Conservation (phyloP, 768 basidiomycete genomes). For the Kwoniella botswanensis region DNA sequence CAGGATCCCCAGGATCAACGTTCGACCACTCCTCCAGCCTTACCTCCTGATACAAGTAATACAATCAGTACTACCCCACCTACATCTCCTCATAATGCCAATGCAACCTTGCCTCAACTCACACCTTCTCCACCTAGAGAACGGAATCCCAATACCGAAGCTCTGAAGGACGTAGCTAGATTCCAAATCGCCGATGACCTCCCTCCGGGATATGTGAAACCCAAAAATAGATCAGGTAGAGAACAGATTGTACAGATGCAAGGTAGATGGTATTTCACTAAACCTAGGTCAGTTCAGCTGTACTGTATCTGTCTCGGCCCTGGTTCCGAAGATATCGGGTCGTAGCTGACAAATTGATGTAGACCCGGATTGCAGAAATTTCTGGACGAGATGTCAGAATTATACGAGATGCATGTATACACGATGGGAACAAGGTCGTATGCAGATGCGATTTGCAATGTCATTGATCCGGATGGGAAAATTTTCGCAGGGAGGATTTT, state of each 20-base stretch:
- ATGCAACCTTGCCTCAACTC: neutral
- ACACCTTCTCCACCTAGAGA: conserved; percentile 25
- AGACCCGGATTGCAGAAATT: conserved; percentile 87
- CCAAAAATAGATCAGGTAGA: conserved; percentile 15
- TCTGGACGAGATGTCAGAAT: conserved; percentile 69
- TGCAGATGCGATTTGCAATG: conserved; percentile 90
- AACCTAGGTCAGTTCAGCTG: conserved; percentile 75
- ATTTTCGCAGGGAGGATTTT: conserved; percentile 86
- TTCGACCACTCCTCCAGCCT: conserved; percentile 22
- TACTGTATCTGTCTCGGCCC: neutral
- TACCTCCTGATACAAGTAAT: neutral
- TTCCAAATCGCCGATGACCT: conserved; percentile 85
- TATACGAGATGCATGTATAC: conserved; percentile 99
- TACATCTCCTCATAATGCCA: conserved; percentile 12
- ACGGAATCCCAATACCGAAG: conserved; percentile 88
- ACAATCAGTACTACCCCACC: conserved; percentile 25
- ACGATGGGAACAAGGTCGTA: conserved; percentile 99
- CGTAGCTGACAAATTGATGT: neutral
- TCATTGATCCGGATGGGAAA: conserved; percentile 85
- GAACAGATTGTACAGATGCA: conserved; percentile 58
- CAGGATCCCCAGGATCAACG: neutral
- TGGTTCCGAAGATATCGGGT: neutral
- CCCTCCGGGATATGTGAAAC: conserved; percentile 59
- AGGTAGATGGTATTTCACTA: conserved; percentile 95
- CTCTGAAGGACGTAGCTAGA: conserved; percentile 84